Percentiles rank a stretch among this genome's conserved stretches.
phyloP scores from a whole-genome alignment of 73 alveolate genomes.

The Uronychia binucleata region DNA sequence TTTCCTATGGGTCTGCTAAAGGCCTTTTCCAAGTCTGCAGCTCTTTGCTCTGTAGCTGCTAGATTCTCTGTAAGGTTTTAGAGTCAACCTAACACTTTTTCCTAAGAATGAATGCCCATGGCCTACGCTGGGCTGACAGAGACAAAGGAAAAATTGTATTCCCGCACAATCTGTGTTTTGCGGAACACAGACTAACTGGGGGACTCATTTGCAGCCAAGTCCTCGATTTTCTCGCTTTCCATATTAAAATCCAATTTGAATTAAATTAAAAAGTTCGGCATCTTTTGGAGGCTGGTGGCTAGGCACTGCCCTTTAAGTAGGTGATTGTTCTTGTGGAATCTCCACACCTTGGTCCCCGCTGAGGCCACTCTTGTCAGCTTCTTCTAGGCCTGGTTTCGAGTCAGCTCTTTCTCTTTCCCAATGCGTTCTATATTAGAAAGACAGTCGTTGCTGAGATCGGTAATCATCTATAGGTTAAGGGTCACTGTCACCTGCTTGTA shows the following conservation, averaged over 20 bases:
- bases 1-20: conserved; percentile 33
- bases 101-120: background rate
- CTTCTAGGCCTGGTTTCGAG: background rate
- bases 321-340: background rate
- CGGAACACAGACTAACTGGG: no score
- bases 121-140: conserved; percentile 22
- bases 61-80: background rate
- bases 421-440: background rate
- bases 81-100: background rate
- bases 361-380: background rate
- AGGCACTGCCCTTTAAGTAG: background rate
- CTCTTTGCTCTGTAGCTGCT: conserved; percentile 39
- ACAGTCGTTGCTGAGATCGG: background rate
- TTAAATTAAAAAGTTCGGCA: background rate
- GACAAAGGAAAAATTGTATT: conserved; percentile 39
- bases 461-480: background rate
- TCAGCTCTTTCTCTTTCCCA: background rate
- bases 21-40: conserved; percentile 57
- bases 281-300: background rate
- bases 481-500: no score
- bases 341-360: background rate
- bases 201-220: no score
- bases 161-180: conserved; percentile 14
- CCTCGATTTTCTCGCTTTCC: no score
- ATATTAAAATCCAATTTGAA: no score